Base-by-base conservation (phyloP, 225 moss, liverwort and hornwort species). In the Straminergon stramineum region DNA sequence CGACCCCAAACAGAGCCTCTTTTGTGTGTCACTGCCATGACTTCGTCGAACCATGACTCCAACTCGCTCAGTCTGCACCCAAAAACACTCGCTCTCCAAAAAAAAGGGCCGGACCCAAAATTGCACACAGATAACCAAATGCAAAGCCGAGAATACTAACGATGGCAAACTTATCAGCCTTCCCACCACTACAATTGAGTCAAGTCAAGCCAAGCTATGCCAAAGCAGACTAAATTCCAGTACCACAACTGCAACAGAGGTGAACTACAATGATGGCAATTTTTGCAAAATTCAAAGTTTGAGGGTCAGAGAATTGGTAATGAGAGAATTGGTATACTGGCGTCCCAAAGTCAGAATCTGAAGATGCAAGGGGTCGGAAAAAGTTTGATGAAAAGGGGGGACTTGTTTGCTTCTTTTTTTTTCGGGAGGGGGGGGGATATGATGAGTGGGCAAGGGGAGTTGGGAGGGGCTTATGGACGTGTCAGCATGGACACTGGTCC, bases 11-110 rank as follows among this genome's bases (percentile, higher is more conserved):
- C 35, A 55, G 14, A 83, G 86, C 85, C 77, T 66, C 34, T 83
- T 86, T 86, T 82, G 57, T 26, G 81, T 48, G 48, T 10, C 70
- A n/a, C 85, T 89, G 27, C 90, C 90, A 92, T 71, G 43, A 63
- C 66, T 75, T 62, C 84, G 75, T 81, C 82, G 83, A 22, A 89
- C 82, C 89, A 90, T 88, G 84, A 75, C 85, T 41, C 39, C 39
- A 13, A 41, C 45, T 15, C 13, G 58, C 79, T 24, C 79, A 14
- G 16, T 7, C 79, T 39, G 39, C 18, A 79, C n/a, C 39, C 79
- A 39, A 79, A 79, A 58, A 39, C 28, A 77, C 79, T 79, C 58
- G 27, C 39, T 85, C 85, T 45, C 21, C 5, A 2, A 15, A 77
- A 30, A 43, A 13, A 22, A 53, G 37, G 48, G 48, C 5, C 2